These are phyloP conservation scores for Bryoerythrophyllum caledonicum DNA, from an alignment of 225 moss, liverwort and hornwort genomes.

Conservation along the genomic window DNA sequence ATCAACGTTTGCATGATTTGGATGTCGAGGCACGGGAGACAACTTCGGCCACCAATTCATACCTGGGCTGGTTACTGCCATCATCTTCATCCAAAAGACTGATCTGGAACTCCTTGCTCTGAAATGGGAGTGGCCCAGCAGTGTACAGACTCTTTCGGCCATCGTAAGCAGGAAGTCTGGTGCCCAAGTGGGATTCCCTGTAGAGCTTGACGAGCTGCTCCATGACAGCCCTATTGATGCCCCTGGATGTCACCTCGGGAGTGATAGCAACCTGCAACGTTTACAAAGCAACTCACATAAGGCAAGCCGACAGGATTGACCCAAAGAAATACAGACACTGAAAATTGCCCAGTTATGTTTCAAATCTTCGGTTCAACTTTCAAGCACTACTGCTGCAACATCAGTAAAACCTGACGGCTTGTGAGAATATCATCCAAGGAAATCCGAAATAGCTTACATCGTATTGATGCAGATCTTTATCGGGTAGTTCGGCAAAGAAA, in stretches of 20 bases:
- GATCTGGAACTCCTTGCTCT: constrained; percentile 81
- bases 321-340: too few species aligned
- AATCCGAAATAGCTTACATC: constrained; percentile 50
- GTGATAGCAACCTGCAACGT: constrained; percentile 79
- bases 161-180: constrained; percentile 87
- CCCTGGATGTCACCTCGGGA: constrained; percentile 94
- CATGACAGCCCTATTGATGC: constrained; percentile 95
- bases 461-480: constrained; percentile 94
- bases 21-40: background rate
- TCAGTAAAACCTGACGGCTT: accelerated
- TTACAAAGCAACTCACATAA: background rate
- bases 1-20: background rate
- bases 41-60: background rate
- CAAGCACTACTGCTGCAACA: background rate
- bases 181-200: constrained; percentile 69
- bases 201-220: constrained; percentile 83
- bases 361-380: background rate
- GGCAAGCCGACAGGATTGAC: background rate
- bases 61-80: constrained; percentile 75
- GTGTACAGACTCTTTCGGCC: constrained; percentile 95
- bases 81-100: constrained; percentile 91
- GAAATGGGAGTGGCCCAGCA: constrained; percentile 87
- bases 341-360: too few species aligned
- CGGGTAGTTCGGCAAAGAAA: constrained; percentile 89
- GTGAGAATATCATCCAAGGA: accelerated